Conservation (phyloP, 164 flowering plant species). For the Malania oleifera region DNA sequence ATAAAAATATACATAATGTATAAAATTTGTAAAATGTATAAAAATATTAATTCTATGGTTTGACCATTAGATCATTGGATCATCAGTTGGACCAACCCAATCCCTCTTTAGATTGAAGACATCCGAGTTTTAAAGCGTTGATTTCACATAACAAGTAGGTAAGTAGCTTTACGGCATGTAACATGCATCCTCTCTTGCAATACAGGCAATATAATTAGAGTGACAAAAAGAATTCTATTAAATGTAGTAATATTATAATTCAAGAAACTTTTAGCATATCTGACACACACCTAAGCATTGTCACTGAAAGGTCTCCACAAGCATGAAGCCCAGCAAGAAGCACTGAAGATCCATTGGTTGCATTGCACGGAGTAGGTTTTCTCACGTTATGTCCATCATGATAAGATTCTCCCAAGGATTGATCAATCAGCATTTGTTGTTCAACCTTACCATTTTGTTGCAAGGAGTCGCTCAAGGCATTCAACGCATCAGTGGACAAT, state of each 20-base stretch:
- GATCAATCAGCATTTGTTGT: conserved; percentile 11
- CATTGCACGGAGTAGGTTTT: conserved; percentile 8
- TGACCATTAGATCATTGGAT: no score
- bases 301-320: conserved; percentile 93
- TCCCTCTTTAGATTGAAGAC: no score
- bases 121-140: no score
- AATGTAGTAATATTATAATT: neutral
- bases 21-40: no score
- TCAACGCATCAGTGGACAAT: conserved; percentile 53
- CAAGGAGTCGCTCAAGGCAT: conserved; percentile 31
- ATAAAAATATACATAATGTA: no score
- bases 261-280: neutral
- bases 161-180: no score
- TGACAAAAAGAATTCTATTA: neutral
- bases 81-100: no score
- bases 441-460: conserved; percentile 19
- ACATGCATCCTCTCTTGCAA: no score
- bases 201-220: no score
- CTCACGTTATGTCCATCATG: conserved; percentile 12
- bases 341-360: conserved; percentile 28
- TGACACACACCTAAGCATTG: conserved; percentile 69
- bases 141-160: no score
- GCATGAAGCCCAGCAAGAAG: conserved; percentile 97
- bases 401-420: conserved; percentile 6
- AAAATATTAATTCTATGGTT: no score